Evolutionary conservation across 331 rosid genomes (phyloP).

Genomic region (Stylosanthes scabra): DNA sequence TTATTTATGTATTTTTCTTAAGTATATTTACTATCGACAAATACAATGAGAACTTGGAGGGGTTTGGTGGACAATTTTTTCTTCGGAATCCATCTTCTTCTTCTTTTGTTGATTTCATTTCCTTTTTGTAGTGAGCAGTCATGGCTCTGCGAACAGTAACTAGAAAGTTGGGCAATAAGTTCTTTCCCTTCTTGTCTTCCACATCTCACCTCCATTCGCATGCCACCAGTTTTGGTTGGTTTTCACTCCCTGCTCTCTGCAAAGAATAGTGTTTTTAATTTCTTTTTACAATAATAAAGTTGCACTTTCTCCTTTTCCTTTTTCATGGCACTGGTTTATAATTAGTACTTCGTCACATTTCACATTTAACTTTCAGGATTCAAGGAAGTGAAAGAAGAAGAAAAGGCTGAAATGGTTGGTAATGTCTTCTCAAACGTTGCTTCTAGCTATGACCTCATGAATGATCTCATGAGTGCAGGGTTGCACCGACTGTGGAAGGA

Average conservation of each 20-base stretch:
- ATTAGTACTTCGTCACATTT: not conserved
- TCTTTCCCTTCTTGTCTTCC: constrained; percentile 63
- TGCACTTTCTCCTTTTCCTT: not conserved
- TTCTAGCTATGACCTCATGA: constrained; percentile 84
- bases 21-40: too few relatives aligned
- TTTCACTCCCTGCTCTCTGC: not conserved
- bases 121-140: constrained; percentile 34
- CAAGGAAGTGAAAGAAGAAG: constrained; percentile 92
- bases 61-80: too few relatives aligned
- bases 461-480: constrained; percentile 94
- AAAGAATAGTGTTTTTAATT: not conserved
- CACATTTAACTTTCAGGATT: constrained; percentile 70
- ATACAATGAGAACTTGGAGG: too few relatives aligned
- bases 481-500: constrained; percentile 98
- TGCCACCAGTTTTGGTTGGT: constrained; percentile 95
- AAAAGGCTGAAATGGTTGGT: constrained; percentile 83
- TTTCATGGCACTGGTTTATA: not conserved
- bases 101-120: not conserved
- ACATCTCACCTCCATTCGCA: constrained; percentile 70
- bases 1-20: too few relatives aligned
- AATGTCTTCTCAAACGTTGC: constrained; percentile 92
- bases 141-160: constrained; percentile 67
- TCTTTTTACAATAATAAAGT: not conserved
- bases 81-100: not conserved
- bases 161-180: constrained; percentile 56